Percentiles rank a stretch among this genome's conserved stretches.
Evolutionary conservation across 106 monocot genomes (phyloP).

Genomic region (Apostasia shenzhenica): DNA sequence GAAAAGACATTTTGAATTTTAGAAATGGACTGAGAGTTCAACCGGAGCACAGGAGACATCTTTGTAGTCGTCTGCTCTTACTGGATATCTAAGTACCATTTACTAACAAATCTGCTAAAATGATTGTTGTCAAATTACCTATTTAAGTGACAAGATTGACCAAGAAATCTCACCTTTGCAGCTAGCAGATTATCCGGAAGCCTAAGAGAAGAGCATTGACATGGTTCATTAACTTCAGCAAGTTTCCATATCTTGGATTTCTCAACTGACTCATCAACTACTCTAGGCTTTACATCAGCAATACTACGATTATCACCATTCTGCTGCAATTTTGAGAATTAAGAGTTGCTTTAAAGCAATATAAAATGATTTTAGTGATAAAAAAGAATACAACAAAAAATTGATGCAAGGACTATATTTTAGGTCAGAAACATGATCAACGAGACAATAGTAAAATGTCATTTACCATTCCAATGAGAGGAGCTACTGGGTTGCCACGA

Average conservation of each 20-base stretch:
- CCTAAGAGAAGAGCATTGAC: constrained; percentile 41
- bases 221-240: constrained; percentile 39
- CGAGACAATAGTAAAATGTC: not conserved
- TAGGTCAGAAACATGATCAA: not conserved
- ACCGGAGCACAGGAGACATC: too few species aligned
- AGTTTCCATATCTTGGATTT: constrained; percentile 41
- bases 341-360: not conserved
- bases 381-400: not conserved
- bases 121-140: too few species aligned
- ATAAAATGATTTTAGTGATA: constrained; percentile 1
- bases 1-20: too few species aligned
- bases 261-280: constrained; percentile 31
- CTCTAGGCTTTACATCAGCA: constrained; percentile 36
- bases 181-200: constrained; percentile 32
- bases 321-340: constrained; percentile 14
- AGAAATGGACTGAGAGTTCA: too few species aligned
- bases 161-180: constrained; percentile 27
- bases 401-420: not conserved
- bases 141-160: not conserved
- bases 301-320: constrained; percentile 35
- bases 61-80: too few species aligned
- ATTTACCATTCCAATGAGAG: constrained; percentile 29
- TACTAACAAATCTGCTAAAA: too few species aligned
- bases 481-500: constrained; percentile 15
- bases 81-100: too few species aligned